Evolutionary conservation across 2,329 filamentous ascomycete genomes (phyloP), one percentile per base, ranked within the genome.

Genomic region (Phialophora verrucosa): DNA sequence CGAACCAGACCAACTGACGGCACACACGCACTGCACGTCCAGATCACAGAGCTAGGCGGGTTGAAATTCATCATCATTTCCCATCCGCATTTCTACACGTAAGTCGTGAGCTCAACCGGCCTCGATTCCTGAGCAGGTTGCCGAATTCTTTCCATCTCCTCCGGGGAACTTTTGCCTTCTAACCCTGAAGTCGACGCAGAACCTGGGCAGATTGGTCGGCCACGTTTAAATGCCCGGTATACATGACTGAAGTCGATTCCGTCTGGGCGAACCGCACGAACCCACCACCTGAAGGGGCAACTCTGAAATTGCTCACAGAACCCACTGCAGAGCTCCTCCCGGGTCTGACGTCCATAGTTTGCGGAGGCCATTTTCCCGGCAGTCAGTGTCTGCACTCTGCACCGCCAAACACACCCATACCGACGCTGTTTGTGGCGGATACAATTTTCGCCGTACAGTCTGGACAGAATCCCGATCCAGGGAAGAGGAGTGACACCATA

Each of bases 11-110:
- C 38, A 3, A 44, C 38, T 44, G 17, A 44, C 38, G 17, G 4
- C 20, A n/a, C 11, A 7, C 17, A 29, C n/a, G 54, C 29, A n/a
- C 1, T n/a, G 25, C 31, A 27, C 11, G 1, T 49, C 0, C 75
- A 77, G 63, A 86, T 94, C 72, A 81, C 84, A 5, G 75, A 74
- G 0, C 80, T 88, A 6, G 91, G 91, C 51, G 90, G 90, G 0
- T 74, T 96, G 12, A 80, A 81, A 38, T 91, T 89, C 0, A 93
- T 95, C 54, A 87, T 88, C 71, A 91, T 93, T 69, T 88, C 85
- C 11, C 91, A 96, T 77, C 92, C 92, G 60, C 92, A 96, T 75
- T 96, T 91, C 78, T 95, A 91, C 78, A 88, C 88, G 69, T 71
- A 51, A 63, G 67, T 64, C 23, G 20, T 59, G 32, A 25, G 56